Percentiles rank a stretch among this genome's conserved stretches.
These are phyloP conservation scores for Primulina huaijiensis DNA, from an alignment of 257 asterid genomes.

Conservation along the genomic window DNA sequence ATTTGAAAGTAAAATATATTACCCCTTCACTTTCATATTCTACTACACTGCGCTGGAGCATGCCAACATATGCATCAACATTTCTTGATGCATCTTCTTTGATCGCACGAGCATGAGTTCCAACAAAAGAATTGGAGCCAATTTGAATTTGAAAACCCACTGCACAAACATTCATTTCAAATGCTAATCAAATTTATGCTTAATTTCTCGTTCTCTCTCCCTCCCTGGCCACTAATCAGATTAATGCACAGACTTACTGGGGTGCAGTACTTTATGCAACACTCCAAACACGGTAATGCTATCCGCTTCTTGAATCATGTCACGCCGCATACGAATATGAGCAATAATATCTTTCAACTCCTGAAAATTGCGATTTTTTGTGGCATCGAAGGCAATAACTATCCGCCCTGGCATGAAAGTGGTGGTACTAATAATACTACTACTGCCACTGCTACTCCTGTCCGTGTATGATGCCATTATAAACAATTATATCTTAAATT, in stretches of 20 bases:
- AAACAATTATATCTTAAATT: neutral
- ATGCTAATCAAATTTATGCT: neutral
- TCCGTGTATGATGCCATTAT: constrained; percentile 37
- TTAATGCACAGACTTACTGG: constrained; percentile 41
- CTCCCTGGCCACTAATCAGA: too few species aligned
- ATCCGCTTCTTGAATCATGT: constrained; percentile 54
- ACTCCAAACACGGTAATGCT: constrained; percentile 61
- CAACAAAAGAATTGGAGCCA: constrained; percentile 43
- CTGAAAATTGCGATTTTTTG: constrained; percentile 34
- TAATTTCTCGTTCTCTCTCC: neutral
- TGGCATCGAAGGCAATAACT: constrained; percentile 60
- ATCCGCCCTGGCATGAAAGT: constrained; percentile 46
- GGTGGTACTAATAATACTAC: neutral
- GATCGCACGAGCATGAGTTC: constrained; percentile 51
- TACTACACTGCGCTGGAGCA: constrained; percentile 52
- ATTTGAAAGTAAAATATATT: constrained; percentile 17
- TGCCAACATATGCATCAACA: constrained; percentile 40
- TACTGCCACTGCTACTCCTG: constrained; percentile 23
- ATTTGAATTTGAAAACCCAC: constrained; percentile 79
- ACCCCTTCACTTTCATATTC: constrained; percentile 61
- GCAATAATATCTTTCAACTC: constrained; percentile 38
- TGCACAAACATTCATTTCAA: constrained; percentile 26
- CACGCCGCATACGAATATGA: constrained; percentile 35
- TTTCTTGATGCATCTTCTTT: constrained; percentile 54
- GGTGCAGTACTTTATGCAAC: constrained; percentile 56